Evolutionary conservation across 305 asterid species (phyloP), one percentile per base, ranked within the genome.

Genomic region (Andrographis paniculata): DNA sequence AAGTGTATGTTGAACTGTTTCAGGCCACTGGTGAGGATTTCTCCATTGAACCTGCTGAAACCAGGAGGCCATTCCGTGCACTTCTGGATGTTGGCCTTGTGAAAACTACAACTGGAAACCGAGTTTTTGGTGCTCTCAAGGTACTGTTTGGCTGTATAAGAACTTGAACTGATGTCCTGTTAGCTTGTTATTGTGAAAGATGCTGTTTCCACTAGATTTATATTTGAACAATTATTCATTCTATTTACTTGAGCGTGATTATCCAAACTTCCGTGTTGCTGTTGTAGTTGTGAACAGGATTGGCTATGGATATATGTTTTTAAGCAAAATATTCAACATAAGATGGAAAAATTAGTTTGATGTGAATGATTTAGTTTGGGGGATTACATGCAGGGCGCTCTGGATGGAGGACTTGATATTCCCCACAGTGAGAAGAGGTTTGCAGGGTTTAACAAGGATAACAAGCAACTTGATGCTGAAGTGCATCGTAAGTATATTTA

Each of bases 21-120:
- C 71, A 91, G 96, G 99, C 96, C 7, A 76, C 76, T 30, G 98
- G 98, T 10, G 98, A 86, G 66, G 95, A 89, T 73, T 89, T 68
- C 64, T 80, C 95, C n/a, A 89, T 91, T 53, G 99, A 91, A 50
- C 94, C 95, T 21, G 75, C 82, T 27, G 96, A 86, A 11, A 69
- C 49, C 71, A 78, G 96, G 70, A 86, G 95, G 62, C 98, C 98
- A 0, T 89, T 91, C 89, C 95, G 96, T 48, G 96, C 96, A 5
- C 96, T 86, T 44, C 71, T 91, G 35, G 96, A 86, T 65, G 99
- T 86, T 63, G 99, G 99, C 6, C 94, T 91, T 46, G 0, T 91
- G 20, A 68, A 62, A 45, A 89, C 98, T 22, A 89, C 95, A 19
- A 86, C 98, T 5, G 96, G 98, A 0, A 86, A 91, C 65, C 87